phyloP scores from a whole-genome alignment of 2,329 filamentous ascomycete genomes.

The Colletotrichum paranaense region DNA sequence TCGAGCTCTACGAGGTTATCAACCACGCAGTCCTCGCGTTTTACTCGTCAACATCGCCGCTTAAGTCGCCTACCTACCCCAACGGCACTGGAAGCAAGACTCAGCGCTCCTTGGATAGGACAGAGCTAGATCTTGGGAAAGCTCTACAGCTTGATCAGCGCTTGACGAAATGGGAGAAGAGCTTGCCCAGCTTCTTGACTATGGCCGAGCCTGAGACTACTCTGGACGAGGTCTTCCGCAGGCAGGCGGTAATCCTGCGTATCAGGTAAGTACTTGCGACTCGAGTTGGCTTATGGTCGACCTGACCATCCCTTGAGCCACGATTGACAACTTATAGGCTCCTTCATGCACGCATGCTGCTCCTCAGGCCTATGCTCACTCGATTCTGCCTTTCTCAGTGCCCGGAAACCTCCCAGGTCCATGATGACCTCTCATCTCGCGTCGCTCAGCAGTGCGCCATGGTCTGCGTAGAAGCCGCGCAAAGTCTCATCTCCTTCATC shows the following conservation, averaged over 20 bases:
- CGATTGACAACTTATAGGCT: constrained; percentile 37
- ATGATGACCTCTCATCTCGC: constrained; percentile 41
- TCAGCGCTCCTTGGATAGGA: background rate
- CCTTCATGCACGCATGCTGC: constrained; percentile 47
- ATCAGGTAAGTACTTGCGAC: constrained; percentile 42
- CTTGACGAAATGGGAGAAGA: constrained; percentile 46
- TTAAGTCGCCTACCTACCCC: background rate
- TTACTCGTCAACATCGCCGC: constrained; percentile 37
- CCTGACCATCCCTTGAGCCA: too few species aligned
- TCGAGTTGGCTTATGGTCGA: too few species aligned
- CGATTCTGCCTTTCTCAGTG: constrained; percentile 45
- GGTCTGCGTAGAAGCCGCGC: constrained; percentile 48
- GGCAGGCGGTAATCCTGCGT: constrained; percentile 47
- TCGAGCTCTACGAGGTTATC: constrained; percentile 51
- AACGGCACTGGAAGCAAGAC: background rate
- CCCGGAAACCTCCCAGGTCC: constrained; percentile 23
- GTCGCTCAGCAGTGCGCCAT: constrained; percentile 47
- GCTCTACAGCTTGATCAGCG: constrained; percentile 46
- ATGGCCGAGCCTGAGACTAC: constrained; percentile 36
- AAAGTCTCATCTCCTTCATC: constrained; percentile 45
- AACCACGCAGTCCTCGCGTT: constrained; percentile 44
- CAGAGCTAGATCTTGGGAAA: constrained; percentile 41
- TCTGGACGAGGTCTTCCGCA: constrained; percentile 40
- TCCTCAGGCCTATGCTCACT: constrained; percentile 46
- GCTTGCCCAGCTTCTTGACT: constrained; percentile 41